A percentile compares a stretch with the other conserved stretches of the same genome.
phyloP scores from a whole-genome alignment of 306 rosid genomes.

The Gastrolobium villosum region DNA sequence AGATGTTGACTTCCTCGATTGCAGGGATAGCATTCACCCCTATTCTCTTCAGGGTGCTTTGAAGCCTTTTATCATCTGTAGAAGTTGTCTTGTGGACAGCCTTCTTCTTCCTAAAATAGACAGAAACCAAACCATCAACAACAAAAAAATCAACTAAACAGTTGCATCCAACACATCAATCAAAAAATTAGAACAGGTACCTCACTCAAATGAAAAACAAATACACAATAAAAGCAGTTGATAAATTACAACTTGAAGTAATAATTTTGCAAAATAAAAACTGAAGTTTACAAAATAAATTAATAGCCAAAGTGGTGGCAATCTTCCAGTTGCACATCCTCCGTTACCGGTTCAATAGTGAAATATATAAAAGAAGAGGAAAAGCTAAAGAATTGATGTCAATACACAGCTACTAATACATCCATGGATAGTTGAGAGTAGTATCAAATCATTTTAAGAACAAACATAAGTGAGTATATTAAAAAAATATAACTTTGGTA shows the following conservation, averaged over 20 bases:
- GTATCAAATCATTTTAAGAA: slow-evolving; percentile 1
- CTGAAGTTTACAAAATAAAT: not conserved
- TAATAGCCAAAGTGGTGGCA: slow-evolving; percentile 4
- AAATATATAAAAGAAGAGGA: not conserved
- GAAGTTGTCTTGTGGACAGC: slow-evolving; percentile 95
- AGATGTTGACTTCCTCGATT: slow-evolving; percentile 91
- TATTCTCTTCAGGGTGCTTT: slow-evolving; percentile 93
- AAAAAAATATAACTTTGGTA: not conserved
- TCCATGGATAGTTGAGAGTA: not conserved
- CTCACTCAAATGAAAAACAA: not conserved
- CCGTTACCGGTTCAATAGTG: not conserved
- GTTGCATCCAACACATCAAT: not conserved
- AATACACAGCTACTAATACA: not conserved
- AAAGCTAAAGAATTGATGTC: not conserved
- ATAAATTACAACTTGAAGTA: slow-evolving; percentile 1
- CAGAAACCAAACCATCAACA: not conserved
- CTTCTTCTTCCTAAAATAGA: slow-evolving; percentile 81
- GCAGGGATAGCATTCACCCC: slow-evolving; percentile 95
- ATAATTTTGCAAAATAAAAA: not conserved
- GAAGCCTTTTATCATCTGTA: slow-evolving; percentile 92
- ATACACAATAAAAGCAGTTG: not conserved
- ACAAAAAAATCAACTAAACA: not conserved
- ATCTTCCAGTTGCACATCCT: not conserved
- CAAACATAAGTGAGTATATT: not conserved
- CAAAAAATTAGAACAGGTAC: not conserved